Percentiles rank a stretch among this genome's conserved stretches.
Conservation (phyloP, 2,329 filamentous ascomycete species). For the Cordyceps farinosa region DNA sequence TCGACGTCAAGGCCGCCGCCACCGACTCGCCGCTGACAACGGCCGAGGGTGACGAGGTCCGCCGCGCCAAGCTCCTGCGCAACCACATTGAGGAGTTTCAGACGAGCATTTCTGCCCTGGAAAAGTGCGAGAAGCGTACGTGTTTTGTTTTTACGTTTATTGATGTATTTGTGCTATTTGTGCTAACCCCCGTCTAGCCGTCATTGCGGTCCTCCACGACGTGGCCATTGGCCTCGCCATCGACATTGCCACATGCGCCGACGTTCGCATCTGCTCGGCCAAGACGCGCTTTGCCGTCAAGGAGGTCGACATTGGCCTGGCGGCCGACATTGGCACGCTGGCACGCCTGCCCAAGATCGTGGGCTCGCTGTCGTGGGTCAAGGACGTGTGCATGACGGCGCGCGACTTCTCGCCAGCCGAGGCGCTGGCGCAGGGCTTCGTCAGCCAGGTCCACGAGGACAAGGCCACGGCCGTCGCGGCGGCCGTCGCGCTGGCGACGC, state of each 20-base stretch:
- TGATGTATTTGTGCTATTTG: not conserved
- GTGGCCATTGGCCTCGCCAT: conserved; percentile 75
- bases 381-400: conserved; percentile 71
- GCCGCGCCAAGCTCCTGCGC: conserved; percentile 59
- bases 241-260: conserved; percentile 66
- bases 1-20: conserved; percentile 74
- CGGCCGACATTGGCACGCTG: conserved; percentile 75
- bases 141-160: conserved; percentile 20
- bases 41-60: conserved; percentile 53
- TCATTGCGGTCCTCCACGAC: conserved; percentile 78
- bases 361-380: conserved; percentile 69
- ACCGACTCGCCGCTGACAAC: conserved; percentile 43
- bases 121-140: conserved; percentile 84
- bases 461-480: conserved; percentile 62
- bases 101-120: conserved; percentile 68
- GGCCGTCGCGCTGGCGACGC: conserved; percentile 58
- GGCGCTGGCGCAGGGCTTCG: conserved; percentile 66
- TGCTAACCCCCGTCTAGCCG: conserved; percentile 46
- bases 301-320: conserved; percentile 78
- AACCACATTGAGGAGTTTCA: conserved; percentile 78
- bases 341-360: conserved; percentile 70
- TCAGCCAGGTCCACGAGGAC: conserved; percentile 59
- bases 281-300: conserved; percentile 67
- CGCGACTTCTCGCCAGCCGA: conserved; percentile 66
- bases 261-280: conserved; percentile 63